Percentiles rank a stretch among this genome's conserved stretches.
Evolutionary conservation across 345 rosid species (phyloP).

Genomic region (Pistacia atlantica): DNA sequence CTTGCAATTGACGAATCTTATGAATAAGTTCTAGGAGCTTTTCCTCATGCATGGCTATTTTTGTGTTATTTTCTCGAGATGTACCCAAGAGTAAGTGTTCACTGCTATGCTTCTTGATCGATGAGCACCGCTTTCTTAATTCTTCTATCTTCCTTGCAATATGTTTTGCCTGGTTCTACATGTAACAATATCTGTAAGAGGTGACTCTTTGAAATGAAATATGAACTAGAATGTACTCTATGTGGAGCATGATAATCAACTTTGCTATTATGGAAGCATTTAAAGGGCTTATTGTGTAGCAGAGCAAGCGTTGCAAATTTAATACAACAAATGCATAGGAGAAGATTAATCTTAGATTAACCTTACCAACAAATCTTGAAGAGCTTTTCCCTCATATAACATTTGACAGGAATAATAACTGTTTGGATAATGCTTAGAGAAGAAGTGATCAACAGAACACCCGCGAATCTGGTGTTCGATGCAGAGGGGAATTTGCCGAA

Average conservation of each 20-base stretch:
- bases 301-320: background rate
- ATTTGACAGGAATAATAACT: conserved; percentile 70
- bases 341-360: conserved; percentile 5
- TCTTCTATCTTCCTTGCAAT: conserved; percentile 47
- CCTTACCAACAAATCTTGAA: conserved; percentile 64
- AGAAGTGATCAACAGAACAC: conserved; percentile 81
- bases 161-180: conserved; percentile 64
- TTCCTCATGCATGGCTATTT: conserved; percentile 48
- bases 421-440: conserved; percentile 65
- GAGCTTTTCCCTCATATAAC: conserved; percentile 62
- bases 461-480: conserved; percentile 50
- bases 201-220: background rate
- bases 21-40: conserved; percentile 61
- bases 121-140: conserved; percentile 33
- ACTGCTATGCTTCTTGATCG: conserved; percentile 21
- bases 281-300: background rate
- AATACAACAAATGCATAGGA: background rate
- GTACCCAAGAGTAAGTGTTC: conserved; percentile 35
- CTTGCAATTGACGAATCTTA: conserved; percentile 55
- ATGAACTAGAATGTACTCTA: background rate
- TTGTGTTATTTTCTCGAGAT: conserved; percentile 29
- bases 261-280: background rate
- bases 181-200: conserved; percentile 8
- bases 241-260: background rate
- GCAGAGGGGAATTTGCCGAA: conserved; percentile 75